These are phyloP conservation scores for Leishmania tarentolae DNA, from an alignment of 208 protist genomes.

Conservation along the genomic window DNA sequence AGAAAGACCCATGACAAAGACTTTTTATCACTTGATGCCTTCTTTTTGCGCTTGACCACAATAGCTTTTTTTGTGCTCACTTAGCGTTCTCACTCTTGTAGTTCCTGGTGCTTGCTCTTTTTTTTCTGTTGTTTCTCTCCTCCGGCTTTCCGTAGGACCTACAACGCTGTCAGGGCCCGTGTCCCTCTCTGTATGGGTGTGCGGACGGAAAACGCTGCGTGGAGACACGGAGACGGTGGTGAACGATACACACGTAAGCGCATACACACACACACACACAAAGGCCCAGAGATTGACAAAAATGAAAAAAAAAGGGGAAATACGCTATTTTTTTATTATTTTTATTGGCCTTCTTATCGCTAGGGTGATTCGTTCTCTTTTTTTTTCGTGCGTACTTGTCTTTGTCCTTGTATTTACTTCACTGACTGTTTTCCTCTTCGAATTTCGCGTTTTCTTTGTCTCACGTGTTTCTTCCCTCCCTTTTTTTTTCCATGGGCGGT, in stretches of 20 bases:
- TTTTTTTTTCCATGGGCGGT: background rate
- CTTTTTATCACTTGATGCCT: background rate
- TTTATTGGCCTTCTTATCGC: background rate
- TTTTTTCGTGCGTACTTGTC: background rate
- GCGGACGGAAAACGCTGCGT: background rate
- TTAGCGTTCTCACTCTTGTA: background rate
- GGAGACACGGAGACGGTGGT: background rate
- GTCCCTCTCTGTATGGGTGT: background rate
- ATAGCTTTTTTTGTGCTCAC: background rate
- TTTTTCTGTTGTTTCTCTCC: conserved; percentile 1
- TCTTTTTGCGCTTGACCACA: background rate
- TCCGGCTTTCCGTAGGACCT: background rate
- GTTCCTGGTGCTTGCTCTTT: background rate
- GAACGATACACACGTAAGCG: background rate
- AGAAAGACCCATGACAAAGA: background rate
- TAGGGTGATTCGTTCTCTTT: background rate
- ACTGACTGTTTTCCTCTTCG: background rate
- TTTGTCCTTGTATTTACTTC: background rate
- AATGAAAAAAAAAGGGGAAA: background rate
- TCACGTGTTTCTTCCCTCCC: background rate
- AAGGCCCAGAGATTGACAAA: background rate
- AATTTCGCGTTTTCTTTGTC: background rate
- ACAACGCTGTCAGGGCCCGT: background rate
- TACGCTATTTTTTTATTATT: background rate
- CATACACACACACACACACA: background rate